phyloP scores from a whole-genome alignment of 1,139 yeast genomes.

The Candida sojae region DNA sequence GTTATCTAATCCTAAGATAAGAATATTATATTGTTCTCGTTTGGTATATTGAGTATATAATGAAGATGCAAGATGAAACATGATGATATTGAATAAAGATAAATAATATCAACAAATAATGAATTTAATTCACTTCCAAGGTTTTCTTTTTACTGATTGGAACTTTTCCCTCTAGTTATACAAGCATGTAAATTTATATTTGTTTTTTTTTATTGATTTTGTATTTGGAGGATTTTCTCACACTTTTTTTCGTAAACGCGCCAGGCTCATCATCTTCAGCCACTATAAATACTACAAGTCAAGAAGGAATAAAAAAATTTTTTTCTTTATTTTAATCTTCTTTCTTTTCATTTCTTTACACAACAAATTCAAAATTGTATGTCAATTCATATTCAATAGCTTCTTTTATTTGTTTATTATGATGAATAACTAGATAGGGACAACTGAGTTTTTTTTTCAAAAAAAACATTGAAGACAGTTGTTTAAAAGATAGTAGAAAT shows the following conservation, averaged over 20 bases:
- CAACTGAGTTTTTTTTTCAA: slow-evolving; percentile 29
- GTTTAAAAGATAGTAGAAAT: slow-evolving; percentile 18
- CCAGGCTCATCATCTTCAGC: not conserved
- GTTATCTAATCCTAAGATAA: slow-evolving; percentile 88
- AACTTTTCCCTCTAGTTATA: too few species aligned
- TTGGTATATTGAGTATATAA: slow-evolving; percentile 49
- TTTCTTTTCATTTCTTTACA: not conserved
- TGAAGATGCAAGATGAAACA: slow-evolving; percentile 52
- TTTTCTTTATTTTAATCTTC: not conserved
- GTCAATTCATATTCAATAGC: not conserved
- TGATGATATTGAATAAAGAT: slow-evolving; percentile 16
- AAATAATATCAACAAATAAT: not conserved
- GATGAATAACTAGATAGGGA: slow-evolving; percentile 34
- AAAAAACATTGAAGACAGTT: slow-evolving; percentile 18
- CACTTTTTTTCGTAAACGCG: not conserved
- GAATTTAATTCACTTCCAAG: too few species aligned
- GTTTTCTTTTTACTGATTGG: too few species aligned
- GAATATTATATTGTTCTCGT: slow-evolving; percentile 54
- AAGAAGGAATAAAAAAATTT: not conserved
- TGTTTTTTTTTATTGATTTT: not conserved
- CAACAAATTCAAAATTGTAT: slow-evolving; percentile 1
- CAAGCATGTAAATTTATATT: too few species aligned
- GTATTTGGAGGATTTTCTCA: not conserved
- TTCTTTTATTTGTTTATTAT: slow-evolving; percentile 4
- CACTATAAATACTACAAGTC: not conserved